A percentile compares a stretch with the other conserved stretches of the same genome.
Evolutionary conservation across 163 green algal genomes (phyloP).

Genomic region (Scenedesmus sp.): DNA sequence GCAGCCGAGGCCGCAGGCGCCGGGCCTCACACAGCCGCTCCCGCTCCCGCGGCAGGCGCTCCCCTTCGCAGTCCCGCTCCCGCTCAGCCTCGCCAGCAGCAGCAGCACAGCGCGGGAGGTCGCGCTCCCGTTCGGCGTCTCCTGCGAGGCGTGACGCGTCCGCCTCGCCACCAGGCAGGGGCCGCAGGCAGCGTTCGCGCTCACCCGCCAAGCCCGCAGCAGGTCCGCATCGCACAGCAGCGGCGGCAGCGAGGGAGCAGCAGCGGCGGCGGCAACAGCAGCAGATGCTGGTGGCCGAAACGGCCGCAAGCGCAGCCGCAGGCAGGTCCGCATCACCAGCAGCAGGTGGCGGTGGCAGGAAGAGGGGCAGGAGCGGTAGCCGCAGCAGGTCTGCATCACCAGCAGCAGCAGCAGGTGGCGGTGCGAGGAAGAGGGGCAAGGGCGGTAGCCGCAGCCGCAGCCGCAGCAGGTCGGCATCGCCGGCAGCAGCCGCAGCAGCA

Average conservation of each 20-base stretch:
- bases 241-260: neutral
- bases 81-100: constrained; percentile 1
- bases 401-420: neutral
- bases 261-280: neutral
- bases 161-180: neutral
- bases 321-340: neutral
- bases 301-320: neutral
- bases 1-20: neutral
- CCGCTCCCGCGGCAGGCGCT: neutral
- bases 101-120: neutral
- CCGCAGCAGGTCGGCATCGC: neutral
- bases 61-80: neutral
- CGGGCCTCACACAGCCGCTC: neutral
- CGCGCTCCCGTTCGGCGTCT: neutral
- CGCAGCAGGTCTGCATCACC: neutral
- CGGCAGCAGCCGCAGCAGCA: neutral
- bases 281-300: neutral
- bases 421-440: neutral
- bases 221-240: neutral
- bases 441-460: neutral
- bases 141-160: neutral
- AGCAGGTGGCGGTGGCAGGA: neutral
- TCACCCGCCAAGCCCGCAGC: neutral
- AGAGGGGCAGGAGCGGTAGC: neutral
- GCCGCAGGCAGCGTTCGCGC: neutral